Base-by-base conservation (phyloP, 495 filamentous ascomycete genomes). In the Thermochaetoides thermophila region DNA sequence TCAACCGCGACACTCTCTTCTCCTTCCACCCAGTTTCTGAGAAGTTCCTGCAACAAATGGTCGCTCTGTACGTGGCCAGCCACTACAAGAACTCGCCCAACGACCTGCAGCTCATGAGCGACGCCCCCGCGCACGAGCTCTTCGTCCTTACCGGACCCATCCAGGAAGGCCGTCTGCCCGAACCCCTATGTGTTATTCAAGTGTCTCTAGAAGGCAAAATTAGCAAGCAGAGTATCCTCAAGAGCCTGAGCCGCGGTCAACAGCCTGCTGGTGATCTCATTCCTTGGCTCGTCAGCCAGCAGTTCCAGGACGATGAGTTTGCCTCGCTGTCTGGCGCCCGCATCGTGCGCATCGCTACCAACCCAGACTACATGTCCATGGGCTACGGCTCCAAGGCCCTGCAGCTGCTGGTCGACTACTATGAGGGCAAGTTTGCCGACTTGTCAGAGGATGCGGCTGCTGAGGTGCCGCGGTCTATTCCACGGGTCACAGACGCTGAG, bases 41-140 rank as follows among this genome's bases (percentile, higher is more conserved):
- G 48, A 89, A 84, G 52, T 83, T 99, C 59, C 64, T 99, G 29
- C 91, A 96, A 50, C 82, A 93, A 40, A 94, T 96, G 84, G 85
- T 99, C 57, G 82, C 85, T 7, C 71, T 99, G 1, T 96, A 95
- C 46, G 89, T 96, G n/a, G 85, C 91, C 12, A 87, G 81, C 49
- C 86, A 95, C 51, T 95, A 99, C 63, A 96, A 96, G 57, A 99
- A 99, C 56, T 84, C 85, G 1, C 91, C 91, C 3, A 94, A 99
- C 46, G 91, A 99, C 49, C 68, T 99, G 17, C 91, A 96, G 52
- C 73, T 99, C 21, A 89, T 99, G 81, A 86, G 79, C 43, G 91
- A 99, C 60, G 89, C 91, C 5, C 91, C 91, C 8, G 87, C 89
- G 0, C 91, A 99, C 50, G 85, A 96, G 55, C 75, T 99, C 12